Conservation (phyloP, 768 basidiomycete genomes). For the Sutorius australiensis region DNA sequence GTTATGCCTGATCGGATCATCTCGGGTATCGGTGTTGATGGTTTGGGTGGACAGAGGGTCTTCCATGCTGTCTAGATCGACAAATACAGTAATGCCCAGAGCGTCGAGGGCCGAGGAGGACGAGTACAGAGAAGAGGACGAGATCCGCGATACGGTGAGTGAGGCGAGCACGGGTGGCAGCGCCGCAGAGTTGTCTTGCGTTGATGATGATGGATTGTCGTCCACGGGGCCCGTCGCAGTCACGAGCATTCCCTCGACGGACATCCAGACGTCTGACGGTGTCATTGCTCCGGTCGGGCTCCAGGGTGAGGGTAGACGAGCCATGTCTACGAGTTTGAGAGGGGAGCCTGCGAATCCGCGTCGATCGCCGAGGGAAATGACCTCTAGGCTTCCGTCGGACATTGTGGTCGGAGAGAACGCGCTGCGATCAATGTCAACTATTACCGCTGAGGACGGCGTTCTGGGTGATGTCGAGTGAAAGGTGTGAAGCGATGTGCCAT, state of each 20-base stretch:
- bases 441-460: conserved; percentile 12
- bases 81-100: conserved; percentile 17
- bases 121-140: conserved; percentile 9
- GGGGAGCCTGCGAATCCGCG: conserved; percentile 10
- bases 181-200: neutral
- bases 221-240: conserved; percentile 15
- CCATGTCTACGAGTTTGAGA: neutral
- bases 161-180: neutral
- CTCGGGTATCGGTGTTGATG: neutral
- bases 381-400: conserved; percentile 22
- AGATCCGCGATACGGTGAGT: conserved; percentile 1
- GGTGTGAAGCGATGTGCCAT: conserved; percentile 4
- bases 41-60: neutral
- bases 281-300: conserved; percentile 18
- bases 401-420: conserved; percentile 20
- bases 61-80: conserved; percentile 5
- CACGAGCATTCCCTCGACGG: conserved; percentile 18
- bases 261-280: conserved; percentile 21
- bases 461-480: conserved; percentile 9
- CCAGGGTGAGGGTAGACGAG: conserved; percentile 30
- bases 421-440: conserved; percentile 21
- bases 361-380: conserved; percentile 21
- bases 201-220: neutral
- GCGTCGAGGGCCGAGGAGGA: conserved; percentile 16
- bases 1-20: neutral